A percentile compares a stretch with the other conserved stretches of the same genome.
These are phyloP conservation scores for Magnaporthiopsis incrustans DNA, from an alignment of 2,329 filamentous ascomycete genomes.

Conservation along the genomic window DNA sequence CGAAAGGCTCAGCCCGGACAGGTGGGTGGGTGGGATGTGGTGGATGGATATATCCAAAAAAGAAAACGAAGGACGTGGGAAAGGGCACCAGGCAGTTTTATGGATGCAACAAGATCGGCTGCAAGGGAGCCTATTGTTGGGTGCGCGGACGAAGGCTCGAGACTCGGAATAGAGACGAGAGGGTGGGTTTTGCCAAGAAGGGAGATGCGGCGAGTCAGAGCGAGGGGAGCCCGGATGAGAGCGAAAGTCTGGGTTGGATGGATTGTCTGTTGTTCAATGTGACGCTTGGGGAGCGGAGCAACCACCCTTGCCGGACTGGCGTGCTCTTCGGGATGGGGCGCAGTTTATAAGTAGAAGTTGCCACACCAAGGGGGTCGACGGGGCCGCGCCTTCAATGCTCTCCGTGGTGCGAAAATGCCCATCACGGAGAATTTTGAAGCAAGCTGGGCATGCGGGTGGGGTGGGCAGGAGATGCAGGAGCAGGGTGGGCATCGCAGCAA, in stretches of 20 bases:
- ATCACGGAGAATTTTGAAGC: background rate
- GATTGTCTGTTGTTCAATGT: too few species aligned
- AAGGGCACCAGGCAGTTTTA: background rate
- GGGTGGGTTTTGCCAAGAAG: background rate
- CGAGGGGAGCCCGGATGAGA: background rate
- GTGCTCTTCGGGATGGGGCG: background rate
- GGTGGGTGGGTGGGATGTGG: background rate
- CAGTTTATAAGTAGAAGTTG: background rate
- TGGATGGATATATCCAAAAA: background rate
- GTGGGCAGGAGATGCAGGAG: background rate
- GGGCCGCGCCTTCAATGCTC: background rate
- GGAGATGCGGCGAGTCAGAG: background rate
- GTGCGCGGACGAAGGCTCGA: background rate
- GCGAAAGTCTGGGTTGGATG: background rate
- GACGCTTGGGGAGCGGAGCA: too few species aligned
- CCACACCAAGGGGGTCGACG: background rate
- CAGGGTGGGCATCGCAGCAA: background rate
- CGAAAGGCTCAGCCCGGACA: slow-evolving; percentile 2
- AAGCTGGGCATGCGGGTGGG: background rate
- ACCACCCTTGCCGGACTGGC: background rate
- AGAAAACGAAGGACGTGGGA: background rate
- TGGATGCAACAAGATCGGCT: slow-evolving; percentile 1
- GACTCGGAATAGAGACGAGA: background rate
- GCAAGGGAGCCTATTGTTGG: background rate
- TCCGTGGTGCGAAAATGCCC: background rate